These are phyloP conservation scores for Pulicaria dysenterica DNA, from an alignment of 129 eudicot species.

Conservation along the genomic window DNA sequence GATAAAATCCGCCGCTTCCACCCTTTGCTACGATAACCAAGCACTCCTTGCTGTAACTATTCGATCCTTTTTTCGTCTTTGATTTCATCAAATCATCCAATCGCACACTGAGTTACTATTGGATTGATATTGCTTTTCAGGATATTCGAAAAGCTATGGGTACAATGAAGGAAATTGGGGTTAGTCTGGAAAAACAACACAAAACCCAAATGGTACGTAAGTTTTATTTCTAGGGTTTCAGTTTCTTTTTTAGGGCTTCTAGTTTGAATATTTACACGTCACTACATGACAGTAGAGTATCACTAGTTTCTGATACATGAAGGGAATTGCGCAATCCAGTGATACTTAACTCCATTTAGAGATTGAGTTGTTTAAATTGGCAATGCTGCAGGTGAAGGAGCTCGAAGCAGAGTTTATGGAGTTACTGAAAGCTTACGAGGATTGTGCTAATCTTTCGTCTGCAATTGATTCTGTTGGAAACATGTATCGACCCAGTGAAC, in stretches of 20 bases:
- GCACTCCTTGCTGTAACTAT: conserved; percentile 53
- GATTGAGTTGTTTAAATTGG: conserved; percentile 5
- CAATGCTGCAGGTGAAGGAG: conserved; percentile 60
- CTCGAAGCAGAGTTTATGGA: conserved; percentile 63
- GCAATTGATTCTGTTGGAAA: conserved; percentile 61
- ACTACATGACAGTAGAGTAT: not conserved
- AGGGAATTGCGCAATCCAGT: not conserved
- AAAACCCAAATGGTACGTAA: conserved; percentile 51
- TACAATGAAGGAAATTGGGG: conserved; percentile 70
- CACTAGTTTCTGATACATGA: not conserved
- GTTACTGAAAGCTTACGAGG: conserved; percentile 58
- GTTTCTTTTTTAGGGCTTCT: conserved; percentile 26
- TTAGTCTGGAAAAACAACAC: conserved; percentile 63
- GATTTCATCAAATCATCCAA: conserved; percentile 5
- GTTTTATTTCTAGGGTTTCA: conserved; percentile 26
- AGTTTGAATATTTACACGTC: not conserved
- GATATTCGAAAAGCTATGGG: conserved; percentile 60
- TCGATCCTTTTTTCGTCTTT: not conserved
- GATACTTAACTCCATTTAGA: not conserved
- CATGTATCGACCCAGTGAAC: conserved; percentile 53
- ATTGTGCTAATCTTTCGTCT: conserved; percentile 58
- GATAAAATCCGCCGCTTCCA: conserved; percentile 49
- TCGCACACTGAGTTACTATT: not conserved
- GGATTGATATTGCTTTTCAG: conserved; percentile 32
- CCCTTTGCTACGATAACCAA: conserved; percentile 56